Evolutionary conservation across 768 basidiomycete genomes (phyloP).

Genomic region (Boletus rubroflammeus): DNA sequence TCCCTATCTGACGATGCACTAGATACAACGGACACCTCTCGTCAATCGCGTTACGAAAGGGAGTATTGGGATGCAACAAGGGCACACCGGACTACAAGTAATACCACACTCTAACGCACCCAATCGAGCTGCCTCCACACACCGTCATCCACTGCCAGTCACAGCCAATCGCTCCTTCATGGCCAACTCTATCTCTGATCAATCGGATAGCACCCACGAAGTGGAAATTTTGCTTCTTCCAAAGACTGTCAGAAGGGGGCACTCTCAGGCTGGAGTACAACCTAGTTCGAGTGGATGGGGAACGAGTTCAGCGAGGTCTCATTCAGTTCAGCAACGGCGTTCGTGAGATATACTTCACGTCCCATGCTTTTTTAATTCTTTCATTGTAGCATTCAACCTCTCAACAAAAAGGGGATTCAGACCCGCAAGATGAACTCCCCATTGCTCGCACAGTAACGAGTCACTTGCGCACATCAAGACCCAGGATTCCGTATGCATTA

Average conservation of each 20-base stretch:
- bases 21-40: conserved; percentile 73
- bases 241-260: conserved; percentile 19
- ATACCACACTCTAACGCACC: conserved; percentile 19
- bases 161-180: conserved; percentile 41
- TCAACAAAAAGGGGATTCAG: conserved; percentile 45
- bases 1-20: conserved; percentile 3
- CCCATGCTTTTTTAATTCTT: not conserved
- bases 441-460: not conserved
- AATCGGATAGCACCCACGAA: conserved; percentile 66
- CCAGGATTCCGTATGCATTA: conserved; percentile 7
- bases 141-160: conserved; percentile 45
- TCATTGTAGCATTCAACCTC: conserved; percentile 41
- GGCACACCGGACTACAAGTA: conserved; percentile 30
- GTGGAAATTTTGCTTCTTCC: conserved; percentile 62
- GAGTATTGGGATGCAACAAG: conserved; percentile 32
- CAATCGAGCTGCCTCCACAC: conserved; percentile 24
- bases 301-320: conserved; percentile 23
- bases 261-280: conserved; percentile 11
- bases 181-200: conserved; percentile 48
- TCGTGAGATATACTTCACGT: conserved; percentile 4
- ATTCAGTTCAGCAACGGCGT: conserved; percentile 27
- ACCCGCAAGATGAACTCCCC: conserved; percentile 34
- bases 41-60: conserved; percentile 43
- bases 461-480: not conserved
- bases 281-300: conserved; percentile 38